Evolutionary conservation across 73 alveolate genomes (phyloP).

Genomic region (Paramecium biaurelia): DNA sequence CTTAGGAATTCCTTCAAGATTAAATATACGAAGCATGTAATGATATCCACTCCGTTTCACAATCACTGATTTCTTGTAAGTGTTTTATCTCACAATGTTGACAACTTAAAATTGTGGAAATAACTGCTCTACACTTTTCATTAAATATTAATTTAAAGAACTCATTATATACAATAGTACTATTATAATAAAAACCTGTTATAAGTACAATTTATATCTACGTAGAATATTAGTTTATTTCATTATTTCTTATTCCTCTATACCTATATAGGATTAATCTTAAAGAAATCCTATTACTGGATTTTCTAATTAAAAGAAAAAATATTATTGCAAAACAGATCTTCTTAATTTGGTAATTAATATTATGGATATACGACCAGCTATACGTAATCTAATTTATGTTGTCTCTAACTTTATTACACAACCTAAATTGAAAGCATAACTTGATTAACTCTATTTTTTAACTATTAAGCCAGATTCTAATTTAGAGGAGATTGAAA

Average conservation of each 20-base stretch:
- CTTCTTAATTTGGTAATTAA: background rate
- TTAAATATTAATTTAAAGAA: background rate
- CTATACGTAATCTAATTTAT: background rate
- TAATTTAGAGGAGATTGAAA: background rate
- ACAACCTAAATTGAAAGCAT: background rate
- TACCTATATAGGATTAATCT: background rate
- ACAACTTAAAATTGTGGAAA: slow-evolving; percentile 40
- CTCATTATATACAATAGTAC: background rate
- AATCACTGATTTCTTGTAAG: slow-evolving; percentile 17
- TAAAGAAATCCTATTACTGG: background rate
- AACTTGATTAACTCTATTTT: background rate
- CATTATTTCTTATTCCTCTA: background rate
- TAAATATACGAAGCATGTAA: background rate
- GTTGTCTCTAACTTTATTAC: background rate
- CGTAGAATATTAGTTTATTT: background rate
- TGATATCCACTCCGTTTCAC: slow-evolving; percentile 39
- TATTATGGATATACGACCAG: slow-evolving; percentile 3
- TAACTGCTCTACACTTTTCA: slow-evolving; percentile 11
- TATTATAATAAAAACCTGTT: background rate
- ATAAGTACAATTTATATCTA: background rate
- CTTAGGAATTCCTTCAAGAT: background rate
- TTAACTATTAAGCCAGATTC: background rate
- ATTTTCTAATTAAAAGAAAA: background rate
- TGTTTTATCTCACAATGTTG: background rate
- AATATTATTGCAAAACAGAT: background rate